Base-by-base conservation (phyloP, 441 rosid species). In the Biscutella laevigata region DNA sequence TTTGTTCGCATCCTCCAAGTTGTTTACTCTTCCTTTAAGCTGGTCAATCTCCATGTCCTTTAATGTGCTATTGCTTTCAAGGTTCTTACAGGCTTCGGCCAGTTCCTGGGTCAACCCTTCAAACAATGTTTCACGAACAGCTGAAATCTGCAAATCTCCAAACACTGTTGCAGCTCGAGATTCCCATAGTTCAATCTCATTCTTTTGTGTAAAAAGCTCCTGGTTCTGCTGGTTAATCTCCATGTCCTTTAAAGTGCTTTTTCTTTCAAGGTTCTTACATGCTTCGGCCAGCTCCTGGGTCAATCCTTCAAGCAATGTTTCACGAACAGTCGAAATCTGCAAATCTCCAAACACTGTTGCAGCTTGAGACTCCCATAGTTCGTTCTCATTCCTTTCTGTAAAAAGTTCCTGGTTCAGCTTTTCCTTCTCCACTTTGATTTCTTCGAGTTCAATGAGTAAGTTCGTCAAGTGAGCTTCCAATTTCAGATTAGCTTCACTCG, bases 291-390 rank as follows among this genome's bases (percentile, higher is more conserved):
- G n/a, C n/a, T n/a, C n/a, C n/a, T n/a, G n/a, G n/a, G n/a, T n/a
- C n/a, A n/a, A n/a, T n/a, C n/a, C 88, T 74, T 74, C 76, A 29
- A 77, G 68, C 63, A 86, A 59, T 57, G 66, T 72, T 71, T 82
- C 88, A 56, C 26, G 77, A 51, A 84, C 74, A 40, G 52, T 53
- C 10, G 76, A 80, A 25, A 69, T 53, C 61, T 84, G 91, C 59
- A 82, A 57, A 62, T 86, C 77, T 52, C 71, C 75, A 28, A 75
- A 74, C 16, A 71, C 56, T 44, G 71, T 66, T 40, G 69, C 57
- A 46, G 85, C 79, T 56, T 78, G 73, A 59, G 74, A 65, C 71
- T 77, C 88, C 95, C 88, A 78, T 19, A 44, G 49, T 52, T 72
- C 73, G 67, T 53, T 54, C 50, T 78, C 84, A 17, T 42, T 66